phyloP scores from a whole-genome alignment of 768 basidiomycete species.

The Termitomyces sp. region DNA sequence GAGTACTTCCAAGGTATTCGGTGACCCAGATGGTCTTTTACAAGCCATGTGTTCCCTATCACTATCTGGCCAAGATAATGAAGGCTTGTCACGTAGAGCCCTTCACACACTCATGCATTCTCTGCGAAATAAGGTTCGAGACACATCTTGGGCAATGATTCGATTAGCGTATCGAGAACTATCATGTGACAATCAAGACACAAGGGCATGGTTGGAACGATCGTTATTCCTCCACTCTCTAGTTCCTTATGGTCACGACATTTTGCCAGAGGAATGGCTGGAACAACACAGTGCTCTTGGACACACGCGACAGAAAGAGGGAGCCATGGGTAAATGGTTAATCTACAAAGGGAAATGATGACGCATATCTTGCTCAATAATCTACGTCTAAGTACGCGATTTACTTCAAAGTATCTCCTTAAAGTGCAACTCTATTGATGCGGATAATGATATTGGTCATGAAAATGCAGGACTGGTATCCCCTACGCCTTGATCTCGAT shows the following conservation, averaged over 20 bases:
- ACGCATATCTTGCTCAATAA: background rate
- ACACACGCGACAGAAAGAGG: slow-evolving; percentile 53
- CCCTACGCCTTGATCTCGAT: slow-evolving; percentile 35
- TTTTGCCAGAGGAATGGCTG: slow-evolving; percentile 51
- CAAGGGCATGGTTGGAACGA: slow-evolving; percentile 40
- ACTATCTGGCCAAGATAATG: slow-evolving; percentile 3
- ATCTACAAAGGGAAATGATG: slow-evolving; percentile 40
- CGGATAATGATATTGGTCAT: background rate
- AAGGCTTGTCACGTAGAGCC: slow-evolving; percentile 30
- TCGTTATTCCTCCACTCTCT: slow-evolving; percentile 40
- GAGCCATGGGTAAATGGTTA: slow-evolving; percentile 52
- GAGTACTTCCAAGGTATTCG: slow-evolving; percentile 17
- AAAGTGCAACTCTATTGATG: background rate
- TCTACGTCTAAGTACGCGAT: slow-evolving; percentile 2
- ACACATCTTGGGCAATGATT: slow-evolving; percentile 53
- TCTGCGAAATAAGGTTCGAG: slow-evolving; percentile 45
- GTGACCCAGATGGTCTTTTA: slow-evolving; percentile 3
- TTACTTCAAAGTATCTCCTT: background rate
- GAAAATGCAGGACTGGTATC: background rate
- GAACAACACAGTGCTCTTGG: slow-evolving; percentile 32
- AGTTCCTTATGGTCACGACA: slow-evolving; percentile 18
- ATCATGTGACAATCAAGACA: slow-evolving; percentile 32
- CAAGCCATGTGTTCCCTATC: slow-evolving; percentile 10
- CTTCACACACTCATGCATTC: slow-evolving; percentile 37
- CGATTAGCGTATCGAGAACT: slow-evolving; percentile 63